phyloP scores from a whole-genome alignment of 176 grass and related monocot genomes.

The Hordeum marinum region DNA sequence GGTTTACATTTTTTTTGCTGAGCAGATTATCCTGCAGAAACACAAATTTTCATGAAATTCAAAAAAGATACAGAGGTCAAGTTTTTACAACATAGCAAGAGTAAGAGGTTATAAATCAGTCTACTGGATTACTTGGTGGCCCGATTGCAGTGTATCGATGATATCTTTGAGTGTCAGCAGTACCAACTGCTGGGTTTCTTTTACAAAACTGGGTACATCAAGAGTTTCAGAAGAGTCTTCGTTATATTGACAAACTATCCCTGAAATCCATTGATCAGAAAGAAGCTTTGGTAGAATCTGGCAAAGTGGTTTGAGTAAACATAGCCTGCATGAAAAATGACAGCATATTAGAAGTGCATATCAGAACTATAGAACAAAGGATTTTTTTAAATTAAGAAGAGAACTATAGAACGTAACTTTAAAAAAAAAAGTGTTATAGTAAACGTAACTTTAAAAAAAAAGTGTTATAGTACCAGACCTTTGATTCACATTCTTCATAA shows the following conservation, averaged over 20 bases:
- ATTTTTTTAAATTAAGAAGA: neutral
- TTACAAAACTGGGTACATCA: conserved; percentile 36
- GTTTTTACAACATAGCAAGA: neutral
- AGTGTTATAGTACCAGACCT: conserved; percentile 39
- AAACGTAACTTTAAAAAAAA: neutral
- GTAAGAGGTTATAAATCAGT: neutral
- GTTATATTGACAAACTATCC: conserved; percentile 36
- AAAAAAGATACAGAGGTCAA: neutral
- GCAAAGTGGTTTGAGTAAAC: conserved; percentile 71
- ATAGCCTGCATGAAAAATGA: conserved; percentile 32
- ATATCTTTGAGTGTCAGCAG: conserved; percentile 91
- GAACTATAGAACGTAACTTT: neutral
- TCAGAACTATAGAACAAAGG: neutral
- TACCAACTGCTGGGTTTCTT: conserved; percentile 66
- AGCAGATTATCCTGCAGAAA: conserved; percentile 66
- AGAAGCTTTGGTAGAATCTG: conserved; percentile 65
- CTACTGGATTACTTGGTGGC: conserved; percentile 44
- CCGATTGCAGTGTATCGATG: conserved; percentile 53
- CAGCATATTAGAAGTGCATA: neutral
- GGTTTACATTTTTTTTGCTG: conserved; percentile 42
- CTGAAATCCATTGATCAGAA: conserved; percentile 47
- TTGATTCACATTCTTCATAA: conserved; percentile 76
- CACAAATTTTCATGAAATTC: conserved; percentile 22
- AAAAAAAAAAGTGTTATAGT: too few species aligned
- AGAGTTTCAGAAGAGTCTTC: conserved; percentile 35